Evolutionary conservation across 2,329 filamentous ascomycete species (phyloP).

Genomic region (Paecilomyces sp.): DNA sequence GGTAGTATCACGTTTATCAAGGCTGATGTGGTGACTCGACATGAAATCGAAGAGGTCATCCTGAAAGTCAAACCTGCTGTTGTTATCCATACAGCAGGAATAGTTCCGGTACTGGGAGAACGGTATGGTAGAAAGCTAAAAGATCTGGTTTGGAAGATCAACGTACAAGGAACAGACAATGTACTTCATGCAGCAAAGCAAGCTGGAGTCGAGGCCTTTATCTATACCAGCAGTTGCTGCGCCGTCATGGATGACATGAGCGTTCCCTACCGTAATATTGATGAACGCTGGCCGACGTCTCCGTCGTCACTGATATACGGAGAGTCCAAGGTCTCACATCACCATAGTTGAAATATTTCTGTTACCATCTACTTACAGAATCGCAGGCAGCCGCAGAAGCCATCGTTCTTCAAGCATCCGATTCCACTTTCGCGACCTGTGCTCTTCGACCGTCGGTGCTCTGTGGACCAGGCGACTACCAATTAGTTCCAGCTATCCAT

Average conservation of each 20-base stretch:
- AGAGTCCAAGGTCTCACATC: slow-evolving; percentile 31
- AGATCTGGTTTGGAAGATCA: slow-evolving; percentile 41
- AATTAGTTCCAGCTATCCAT: slow-evolving; percentile 36
- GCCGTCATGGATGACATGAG: slow-evolving; percentile 46
- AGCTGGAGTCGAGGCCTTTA: slow-evolving; percentile 41
- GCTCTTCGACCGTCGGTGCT: slow-evolving; percentile 37
- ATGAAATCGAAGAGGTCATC: slow-evolving; percentile 27
- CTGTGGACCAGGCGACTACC: slow-evolving; percentile 36
- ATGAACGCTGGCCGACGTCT: slow-evolving; percentile 34
- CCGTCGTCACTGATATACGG: slow-evolving; percentile 34
- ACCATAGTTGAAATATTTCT: not conserved
- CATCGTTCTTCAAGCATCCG: slow-evolving; percentile 32
- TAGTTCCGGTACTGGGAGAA: slow-evolving; percentile 33
- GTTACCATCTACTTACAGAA: not conserved
- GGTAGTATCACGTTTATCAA: slow-evolving; percentile 17
- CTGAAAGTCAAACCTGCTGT: slow-evolving; percentile 36
- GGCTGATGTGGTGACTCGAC: slow-evolving; percentile 25
- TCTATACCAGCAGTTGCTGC: slow-evolving; percentile 52
- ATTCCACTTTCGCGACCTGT: slow-evolving; percentile 28
- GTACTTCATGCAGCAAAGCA: slow-evolving; percentile 41
- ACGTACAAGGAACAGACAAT: slow-evolving; percentile 49
- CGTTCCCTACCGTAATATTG: slow-evolving; percentile 28
- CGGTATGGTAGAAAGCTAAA: slow-evolving; percentile 29
- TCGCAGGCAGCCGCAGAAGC: slow-evolving; percentile 34
- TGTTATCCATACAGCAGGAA: slow-evolving; percentile 49